These are phyloP conservation scores for Rhizopogon sp. DNA, from an alignment of 768 basidiomycete genomes.

Conservation along the genomic window DNA sequence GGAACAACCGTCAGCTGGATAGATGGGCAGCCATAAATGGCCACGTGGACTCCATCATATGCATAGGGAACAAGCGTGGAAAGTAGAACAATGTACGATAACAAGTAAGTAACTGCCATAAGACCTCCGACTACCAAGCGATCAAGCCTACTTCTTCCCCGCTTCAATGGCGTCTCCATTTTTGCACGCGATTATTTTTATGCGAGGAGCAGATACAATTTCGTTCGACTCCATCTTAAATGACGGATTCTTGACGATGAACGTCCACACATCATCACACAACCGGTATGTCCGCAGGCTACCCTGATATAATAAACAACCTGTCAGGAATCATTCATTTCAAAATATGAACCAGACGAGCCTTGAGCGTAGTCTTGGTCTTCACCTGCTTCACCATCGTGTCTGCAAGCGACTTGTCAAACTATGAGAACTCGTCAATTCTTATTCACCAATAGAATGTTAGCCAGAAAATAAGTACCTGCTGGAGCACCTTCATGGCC, in stretches of 20 bases:
- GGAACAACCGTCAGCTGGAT: constrained; percentile 2
- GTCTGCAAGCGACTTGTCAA: constrained; percentile 93
- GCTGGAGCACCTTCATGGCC: constrained; percentile 97
- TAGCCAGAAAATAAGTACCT: constrained; percentile 47
- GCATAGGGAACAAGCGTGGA: background rate
- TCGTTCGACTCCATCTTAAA: constrained; percentile 97
- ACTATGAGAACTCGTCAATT: constrained; percentile 42
- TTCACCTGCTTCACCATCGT: constrained; percentile 93
- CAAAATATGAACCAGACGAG: constrained; percentile 24
- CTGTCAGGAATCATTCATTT: background rate
- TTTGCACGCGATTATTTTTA: constrained; percentile 99
- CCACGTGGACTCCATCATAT: constrained; percentile 15
- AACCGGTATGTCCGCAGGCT: constrained; percentile 89
- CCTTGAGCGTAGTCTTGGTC: constrained; percentile 91
- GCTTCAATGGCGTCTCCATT: constrained; percentile 85
- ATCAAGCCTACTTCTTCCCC: constrained; percentile 57
- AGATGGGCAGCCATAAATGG: constrained; percentile 5
- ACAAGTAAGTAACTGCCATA: constrained; percentile 3
- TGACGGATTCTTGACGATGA: constrained; percentile 86
- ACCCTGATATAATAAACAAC: constrained; percentile 45
- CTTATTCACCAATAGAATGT: background rate
- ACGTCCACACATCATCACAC: constrained; percentile 98
- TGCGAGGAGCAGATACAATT: constrained; percentile 64
- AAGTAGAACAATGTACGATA: constrained; percentile 26
- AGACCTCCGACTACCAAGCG: background rate